Evolutionary conservation across 176 grass and related monocot genomes (phyloP).

Genomic region (Juncus effusus): DNA sequence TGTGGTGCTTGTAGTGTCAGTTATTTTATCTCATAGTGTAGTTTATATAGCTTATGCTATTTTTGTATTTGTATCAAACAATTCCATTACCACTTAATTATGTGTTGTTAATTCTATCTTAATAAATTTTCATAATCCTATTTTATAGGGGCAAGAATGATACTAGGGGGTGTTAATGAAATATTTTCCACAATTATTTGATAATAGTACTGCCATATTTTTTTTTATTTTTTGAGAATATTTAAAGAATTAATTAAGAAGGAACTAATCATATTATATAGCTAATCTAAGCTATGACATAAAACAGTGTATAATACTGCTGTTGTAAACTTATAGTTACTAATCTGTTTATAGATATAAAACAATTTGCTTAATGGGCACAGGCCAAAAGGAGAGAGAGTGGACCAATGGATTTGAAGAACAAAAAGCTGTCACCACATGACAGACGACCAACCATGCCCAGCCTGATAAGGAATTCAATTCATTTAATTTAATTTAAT

Average conservation of each 20-base stretch:
- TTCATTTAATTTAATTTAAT: not conserved
- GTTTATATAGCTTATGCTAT: not conserved
- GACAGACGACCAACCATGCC: conserved; percentile 10
- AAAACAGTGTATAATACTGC: no score
- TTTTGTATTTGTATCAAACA: not conserved
- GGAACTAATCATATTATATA: no score
- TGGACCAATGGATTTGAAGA: conserved; percentile 1
- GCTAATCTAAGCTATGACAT: no score
- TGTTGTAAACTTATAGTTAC: no score
- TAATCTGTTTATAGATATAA: no score
- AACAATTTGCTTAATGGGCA: not conserved
- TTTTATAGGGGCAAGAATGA: no score
- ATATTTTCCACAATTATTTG: not conserved
- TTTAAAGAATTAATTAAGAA: no score
- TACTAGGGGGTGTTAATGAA: not conserved
- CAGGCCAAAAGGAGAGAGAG: not conserved
- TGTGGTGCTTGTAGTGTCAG: not conserved
- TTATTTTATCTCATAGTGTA: conserved; percentile 20
- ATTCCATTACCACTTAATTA: not conserved
- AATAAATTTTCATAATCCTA: no score
- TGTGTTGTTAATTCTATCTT: no score
- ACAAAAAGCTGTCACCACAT: conserved; percentile 21
- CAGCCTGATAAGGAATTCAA: not conserved
- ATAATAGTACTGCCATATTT: not conserved
- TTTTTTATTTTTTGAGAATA: not conserved